Evolutionary conservation across 495 filamentous ascomycete genomes (phyloP).

Genomic region (Usnea hakonensis): DNA sequence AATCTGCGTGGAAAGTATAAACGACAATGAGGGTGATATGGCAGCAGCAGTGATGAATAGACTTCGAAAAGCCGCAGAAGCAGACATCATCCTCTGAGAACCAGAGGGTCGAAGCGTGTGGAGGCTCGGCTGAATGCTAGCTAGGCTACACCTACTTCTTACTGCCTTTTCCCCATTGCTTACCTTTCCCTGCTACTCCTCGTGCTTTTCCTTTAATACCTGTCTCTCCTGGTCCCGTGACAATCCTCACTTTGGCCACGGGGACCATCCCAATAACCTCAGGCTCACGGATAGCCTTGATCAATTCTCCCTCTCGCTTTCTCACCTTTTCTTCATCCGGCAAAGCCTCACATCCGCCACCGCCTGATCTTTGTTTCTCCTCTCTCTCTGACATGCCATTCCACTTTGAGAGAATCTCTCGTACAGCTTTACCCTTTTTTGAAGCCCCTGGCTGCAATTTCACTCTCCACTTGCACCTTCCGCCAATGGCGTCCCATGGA

Average conservation of each 20-base stretch:
- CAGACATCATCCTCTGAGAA: constrained; percentile 33
- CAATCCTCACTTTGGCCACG: constrained; percentile 77
- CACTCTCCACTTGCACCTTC: constrained; percentile 74
- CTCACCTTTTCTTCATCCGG: constrained; percentile 70
- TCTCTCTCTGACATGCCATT: constrained; percentile 41
- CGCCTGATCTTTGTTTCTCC: constrained; percentile 30
- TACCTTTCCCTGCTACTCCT: constrained; percentile 36
- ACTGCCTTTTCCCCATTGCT: constrained; percentile 40
- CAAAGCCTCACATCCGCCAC: constrained; percentile 42
- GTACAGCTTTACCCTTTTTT: constrained; percentile 94
- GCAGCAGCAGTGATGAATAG: constrained; percentile 97
- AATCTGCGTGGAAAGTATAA: constrained; percentile 87
- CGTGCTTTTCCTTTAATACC: constrained; percentile 43
- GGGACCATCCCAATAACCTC: constrained; percentile 77
- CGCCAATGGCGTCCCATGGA: constrained; percentile 70
- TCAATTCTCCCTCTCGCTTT: constrained; percentile 71
- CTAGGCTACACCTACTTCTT: constrained; percentile 32
- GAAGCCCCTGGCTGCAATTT: constrained; percentile 84
- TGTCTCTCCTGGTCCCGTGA: constrained; percentile 50
- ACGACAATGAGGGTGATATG: constrained; percentile 63
- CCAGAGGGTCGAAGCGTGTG: not conserved
- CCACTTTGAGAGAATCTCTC: constrained; percentile 78
- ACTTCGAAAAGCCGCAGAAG: constrained; percentile 74
- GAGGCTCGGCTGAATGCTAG: not conserved
- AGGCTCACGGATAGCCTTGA: constrained; percentile 70